Conservation (phyloP, 495 filamentous ascomycete genomes). For the Daldinia bambusicola region DNA sequence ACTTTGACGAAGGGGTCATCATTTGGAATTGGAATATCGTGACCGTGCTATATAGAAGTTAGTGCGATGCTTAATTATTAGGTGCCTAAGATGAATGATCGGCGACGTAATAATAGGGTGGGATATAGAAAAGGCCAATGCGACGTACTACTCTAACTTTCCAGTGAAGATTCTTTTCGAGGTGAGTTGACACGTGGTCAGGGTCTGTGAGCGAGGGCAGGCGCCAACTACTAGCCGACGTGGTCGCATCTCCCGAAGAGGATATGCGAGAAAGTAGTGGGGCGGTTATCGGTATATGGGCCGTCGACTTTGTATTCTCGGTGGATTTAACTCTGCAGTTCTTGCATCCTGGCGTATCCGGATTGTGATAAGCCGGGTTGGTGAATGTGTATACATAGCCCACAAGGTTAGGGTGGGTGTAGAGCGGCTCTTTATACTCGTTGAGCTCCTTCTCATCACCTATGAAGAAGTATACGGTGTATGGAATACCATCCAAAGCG, state of each 20-base stretch:
- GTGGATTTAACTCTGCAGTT: neutral
- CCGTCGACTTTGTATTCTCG: constrained; percentile 1
- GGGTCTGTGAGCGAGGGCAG: neutral
- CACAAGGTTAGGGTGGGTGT: neutral
- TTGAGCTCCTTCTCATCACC: neutral
- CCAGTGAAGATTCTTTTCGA: constrained; percentile 2
- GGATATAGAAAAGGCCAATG: neutral
- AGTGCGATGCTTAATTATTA: too few species aligned
- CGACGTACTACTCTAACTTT: neutral
- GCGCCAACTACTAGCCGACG: neutral
- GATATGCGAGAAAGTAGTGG: neutral
- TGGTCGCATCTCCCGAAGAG: neutral
- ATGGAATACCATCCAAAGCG: constrained; percentile 6
- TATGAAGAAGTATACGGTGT: constrained; percentile 14
- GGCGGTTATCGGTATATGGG: constrained; percentile 12
- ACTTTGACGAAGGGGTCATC: constrained; percentile 10
- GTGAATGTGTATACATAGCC: constrained; percentile 14
- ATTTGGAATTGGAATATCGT: neutral
- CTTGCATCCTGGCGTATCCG: neutral
- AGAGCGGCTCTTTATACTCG: neutral
- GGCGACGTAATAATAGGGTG: too few species aligned
- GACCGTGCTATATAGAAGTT: neutral
- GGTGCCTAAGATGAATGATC: too few species aligned
- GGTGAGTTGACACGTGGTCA: neutral
- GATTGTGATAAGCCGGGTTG: neutral